phyloP scores from a whole-genome alignment of 2,329 filamentous ascomycete genomes.

The Colletotrichum chrysophilum region DNA sequence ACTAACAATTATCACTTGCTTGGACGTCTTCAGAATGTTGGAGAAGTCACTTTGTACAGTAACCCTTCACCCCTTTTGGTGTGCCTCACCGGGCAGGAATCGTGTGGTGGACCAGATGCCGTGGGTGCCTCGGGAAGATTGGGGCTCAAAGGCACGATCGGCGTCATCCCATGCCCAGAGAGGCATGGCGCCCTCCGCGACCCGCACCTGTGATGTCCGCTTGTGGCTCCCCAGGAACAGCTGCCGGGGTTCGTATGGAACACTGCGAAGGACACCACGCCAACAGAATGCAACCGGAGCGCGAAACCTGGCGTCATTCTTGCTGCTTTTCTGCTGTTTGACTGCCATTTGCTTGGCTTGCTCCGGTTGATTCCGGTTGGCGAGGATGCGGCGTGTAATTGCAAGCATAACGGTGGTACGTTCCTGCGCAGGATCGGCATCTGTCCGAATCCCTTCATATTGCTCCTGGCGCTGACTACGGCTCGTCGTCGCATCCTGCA shows the following conservation, averaged over 20 bases:
- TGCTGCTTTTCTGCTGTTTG: neutral
- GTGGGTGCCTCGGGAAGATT: slow-evolving; percentile 8
- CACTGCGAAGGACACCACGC: neutral
- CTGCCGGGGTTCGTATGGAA: neutral
- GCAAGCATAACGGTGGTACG: neutral
- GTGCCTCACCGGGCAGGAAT: neutral
- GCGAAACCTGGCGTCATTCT: neutral
- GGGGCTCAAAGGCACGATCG: neutral
- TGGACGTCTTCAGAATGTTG: neutral
- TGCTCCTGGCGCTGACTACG: neutral
- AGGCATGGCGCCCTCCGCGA: neutral
- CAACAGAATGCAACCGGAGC: neutral
- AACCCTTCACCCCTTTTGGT: neutral
- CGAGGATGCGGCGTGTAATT: neutral
- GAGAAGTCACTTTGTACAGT: neutral
- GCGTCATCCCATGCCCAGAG: neutral
- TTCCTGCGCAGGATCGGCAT: neutral
- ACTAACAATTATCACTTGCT: neutral
- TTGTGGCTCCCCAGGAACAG: neutral
- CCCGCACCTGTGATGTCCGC: neutral
- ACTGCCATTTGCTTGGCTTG: neutral
- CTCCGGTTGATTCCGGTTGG: neutral
- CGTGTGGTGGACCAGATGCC: neutral
- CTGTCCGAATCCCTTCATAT: neutral
- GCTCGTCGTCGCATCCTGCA: neutral